Percentiles rank a stretch among this genome's conserved stretches.
These are phyloP conservation scores for Alternaria infectoria DNA, from an alignment of 2,329 filamentous ascomycete species.

Conservation along the genomic window DNA sequence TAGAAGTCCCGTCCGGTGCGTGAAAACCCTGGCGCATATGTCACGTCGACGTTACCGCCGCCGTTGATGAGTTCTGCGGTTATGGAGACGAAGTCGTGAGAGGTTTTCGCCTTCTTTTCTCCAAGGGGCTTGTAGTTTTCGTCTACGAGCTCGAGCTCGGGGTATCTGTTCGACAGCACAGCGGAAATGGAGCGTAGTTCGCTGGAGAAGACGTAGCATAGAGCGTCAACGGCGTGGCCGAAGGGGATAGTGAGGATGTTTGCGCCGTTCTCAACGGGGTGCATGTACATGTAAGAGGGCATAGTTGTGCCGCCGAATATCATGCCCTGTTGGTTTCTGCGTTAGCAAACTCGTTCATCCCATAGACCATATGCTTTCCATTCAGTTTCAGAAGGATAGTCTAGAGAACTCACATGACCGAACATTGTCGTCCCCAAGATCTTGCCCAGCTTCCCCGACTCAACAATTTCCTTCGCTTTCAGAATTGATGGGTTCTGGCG, in stretches of 20 bases:
- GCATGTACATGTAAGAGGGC: conserved; percentile 55
- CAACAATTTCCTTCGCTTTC: conserved; percentile 53
- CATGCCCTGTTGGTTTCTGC: conserved; percentile 12
- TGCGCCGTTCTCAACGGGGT: conserved; percentile 54
- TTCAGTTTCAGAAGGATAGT: background rate
- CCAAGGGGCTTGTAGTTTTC: conserved; percentile 20
- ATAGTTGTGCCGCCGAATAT: conserved; percentile 26
- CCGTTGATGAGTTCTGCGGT: conserved; percentile 28
- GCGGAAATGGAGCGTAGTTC: conserved; percentile 36
- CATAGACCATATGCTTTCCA: no score
- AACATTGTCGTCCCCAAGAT: conserved; percentile 48
- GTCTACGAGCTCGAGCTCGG: conserved; percentile 28
- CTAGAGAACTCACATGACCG: conserved; percentile 17
- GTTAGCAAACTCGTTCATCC: background rate
- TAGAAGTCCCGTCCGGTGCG: conserved; percentile 35
- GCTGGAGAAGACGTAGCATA: conserved; percentile 36
- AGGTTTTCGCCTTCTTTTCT: conserved; percentile 29
- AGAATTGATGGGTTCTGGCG: conserved; percentile 49
- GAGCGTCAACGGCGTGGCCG: conserved; percentile 42
- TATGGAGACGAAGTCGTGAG: conserved; percentile 37
- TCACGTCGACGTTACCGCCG: conserved; percentile 32
- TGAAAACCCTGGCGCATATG: conserved; percentile 26
- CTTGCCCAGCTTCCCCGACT: conserved; percentile 53
- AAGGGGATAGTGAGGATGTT: conserved; percentile 53
- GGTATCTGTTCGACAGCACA: conserved; percentile 29